Conservation (phyloP, 305 asterid genomes). For the Stenogyne calaminthoides region DNA sequence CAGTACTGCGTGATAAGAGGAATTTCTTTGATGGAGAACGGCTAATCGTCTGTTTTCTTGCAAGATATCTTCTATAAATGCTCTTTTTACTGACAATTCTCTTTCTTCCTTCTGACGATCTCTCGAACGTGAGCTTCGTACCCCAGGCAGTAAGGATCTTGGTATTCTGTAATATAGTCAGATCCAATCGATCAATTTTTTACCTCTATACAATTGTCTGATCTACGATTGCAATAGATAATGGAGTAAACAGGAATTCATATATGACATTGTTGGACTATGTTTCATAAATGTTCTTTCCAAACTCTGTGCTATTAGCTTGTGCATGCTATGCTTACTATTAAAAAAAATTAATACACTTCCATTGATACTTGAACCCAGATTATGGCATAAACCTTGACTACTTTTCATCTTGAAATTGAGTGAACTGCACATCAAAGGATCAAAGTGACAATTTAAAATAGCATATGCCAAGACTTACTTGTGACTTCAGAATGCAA, state of each 20-base stretch:
- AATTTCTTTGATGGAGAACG: conserved; percentile 59
- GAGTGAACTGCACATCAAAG: background rate
- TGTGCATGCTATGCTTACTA: background rate
- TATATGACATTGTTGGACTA: conserved; percentile 8
- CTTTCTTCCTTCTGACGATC: conserved; percentile 93
- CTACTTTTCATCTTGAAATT: conserved; percentile 13
- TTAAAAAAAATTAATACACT: background rate
- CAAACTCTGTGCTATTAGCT: background rate
- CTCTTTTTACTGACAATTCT: conserved; percentile 81
- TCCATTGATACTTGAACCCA: background rate
- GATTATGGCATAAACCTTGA: conserved; percentile 13
- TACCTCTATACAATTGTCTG: conserved; percentile 15
- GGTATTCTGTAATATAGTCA: conserved; percentile 75
- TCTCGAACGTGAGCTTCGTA: conserved; percentile 84
- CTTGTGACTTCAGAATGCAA: conserved; percentile 17
- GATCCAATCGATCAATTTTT: conserved; percentile 32
- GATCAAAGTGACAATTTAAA: conserved; percentile 8
- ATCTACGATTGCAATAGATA: conserved; percentile 22
- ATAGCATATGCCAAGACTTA: background rate
- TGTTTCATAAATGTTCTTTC: background rate
- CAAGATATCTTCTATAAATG: conserved; percentile 81
- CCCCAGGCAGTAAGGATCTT: conserved; percentile 89
- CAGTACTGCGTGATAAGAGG: conserved; percentile 59
- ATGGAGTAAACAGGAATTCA: conserved; percentile 27
- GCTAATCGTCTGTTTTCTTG: conserved; percentile 66